Base-by-base conservation (phyloP, 2,329 filamentous ascomycete genomes). In the Penicillium palitans region DNA sequence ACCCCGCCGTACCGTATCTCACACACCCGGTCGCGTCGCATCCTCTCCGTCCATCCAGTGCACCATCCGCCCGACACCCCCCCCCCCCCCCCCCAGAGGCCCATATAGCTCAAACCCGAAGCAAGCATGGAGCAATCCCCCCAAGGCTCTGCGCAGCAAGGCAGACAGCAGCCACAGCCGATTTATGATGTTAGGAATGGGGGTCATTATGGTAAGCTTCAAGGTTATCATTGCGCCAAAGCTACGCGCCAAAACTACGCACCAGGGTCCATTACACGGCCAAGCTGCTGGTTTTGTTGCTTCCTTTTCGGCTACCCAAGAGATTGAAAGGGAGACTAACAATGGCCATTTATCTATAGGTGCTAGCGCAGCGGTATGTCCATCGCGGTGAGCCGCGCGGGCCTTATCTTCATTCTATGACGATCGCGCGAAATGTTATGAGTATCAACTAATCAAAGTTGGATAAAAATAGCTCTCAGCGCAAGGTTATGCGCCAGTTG, bases 401-500 rank as follows among this genome's bases (percentile, higher is more conserved):
- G 25, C 12, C 47, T 19, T 40, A 27, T 40, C 47, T 35, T 31
- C 19, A 9, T 39, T 35, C n/a, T 37, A 42, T 7, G n/a, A 39
- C 33, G 37, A 53, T 58, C 50, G 24, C 44, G 40, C 41, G n/a
- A 45, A 45, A 40, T 25, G 44, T 40, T 17, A 29, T 9, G 21
- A 21, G 27, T n/a, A 15, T 37, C 27, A 37, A 57, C 60, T 63
- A 58, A 66, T 66, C 15, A 31, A 45, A 27, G 74, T 59, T 70
- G 61, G 61, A 49, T 60, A 37, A 46, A 31, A 48, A 37, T 75
- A 95, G 90, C 88, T 97, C 67, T 91, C 93, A 49, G 87, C 88
- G 45, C 88, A 91, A 78, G 92, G 92, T 57, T 95, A 91, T 76
- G 91, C 91, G 47, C 92, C 93, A n/a, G 88, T 87, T 61, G 82